Evolutionary conservation across 768 basidiomycete species (phyloP).

Genomic region (Mycena leptocephala): DNA sequence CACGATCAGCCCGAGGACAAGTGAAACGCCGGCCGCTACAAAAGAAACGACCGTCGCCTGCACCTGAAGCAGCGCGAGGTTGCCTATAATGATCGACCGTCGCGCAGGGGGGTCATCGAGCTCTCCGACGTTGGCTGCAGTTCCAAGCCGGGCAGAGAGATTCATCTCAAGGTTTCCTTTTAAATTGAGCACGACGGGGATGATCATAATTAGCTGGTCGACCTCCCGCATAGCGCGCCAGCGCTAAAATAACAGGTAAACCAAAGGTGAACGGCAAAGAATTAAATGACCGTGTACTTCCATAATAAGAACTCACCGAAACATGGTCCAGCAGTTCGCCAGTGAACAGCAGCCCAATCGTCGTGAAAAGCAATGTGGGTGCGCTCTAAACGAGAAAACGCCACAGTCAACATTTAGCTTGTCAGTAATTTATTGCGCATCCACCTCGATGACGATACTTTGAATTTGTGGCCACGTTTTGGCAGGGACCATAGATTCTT

Average conservation of each 20-base stretch:
- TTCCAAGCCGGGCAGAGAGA: constrained; percentile 94
- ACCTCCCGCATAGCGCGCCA: constrained; percentile 93
- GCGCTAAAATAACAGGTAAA: constrained; percentile 62
- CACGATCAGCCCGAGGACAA: constrained; percentile 78
- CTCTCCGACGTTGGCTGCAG: constrained; percentile 94
- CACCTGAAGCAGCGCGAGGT: constrained; percentile 90
- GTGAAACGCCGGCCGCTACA: constrained; percentile 85
- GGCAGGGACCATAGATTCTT: constrained; percentile 16
- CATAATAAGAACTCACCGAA: constrained; percentile 68
- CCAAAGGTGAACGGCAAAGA: not conserved
- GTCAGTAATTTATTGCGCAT: not conserved
- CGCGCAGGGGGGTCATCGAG: constrained; percentile 82
- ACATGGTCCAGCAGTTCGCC: constrained; percentile 92
- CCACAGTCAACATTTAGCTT: not conserved
- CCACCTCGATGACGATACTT: constrained; percentile 81
- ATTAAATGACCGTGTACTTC: not conserved
- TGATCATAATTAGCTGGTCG: constrained; percentile 96
- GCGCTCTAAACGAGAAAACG: constrained; percentile 73
- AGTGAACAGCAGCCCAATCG: constrained; percentile 89
- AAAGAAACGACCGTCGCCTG: constrained; percentile 94
- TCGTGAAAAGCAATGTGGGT: constrained; percentile 89
- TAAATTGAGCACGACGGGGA: constrained; percentile 94
- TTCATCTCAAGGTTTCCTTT: constrained; percentile 99
- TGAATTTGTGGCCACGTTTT: constrained; percentile 70
- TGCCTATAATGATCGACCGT: constrained; percentile 82